A percentile compares a stretch with the other conserved stretches of the same genome.
Evolutionary conservation across 306 rosid genomes (phyloP).

Genomic region (Glycine latifolia): DNA sequence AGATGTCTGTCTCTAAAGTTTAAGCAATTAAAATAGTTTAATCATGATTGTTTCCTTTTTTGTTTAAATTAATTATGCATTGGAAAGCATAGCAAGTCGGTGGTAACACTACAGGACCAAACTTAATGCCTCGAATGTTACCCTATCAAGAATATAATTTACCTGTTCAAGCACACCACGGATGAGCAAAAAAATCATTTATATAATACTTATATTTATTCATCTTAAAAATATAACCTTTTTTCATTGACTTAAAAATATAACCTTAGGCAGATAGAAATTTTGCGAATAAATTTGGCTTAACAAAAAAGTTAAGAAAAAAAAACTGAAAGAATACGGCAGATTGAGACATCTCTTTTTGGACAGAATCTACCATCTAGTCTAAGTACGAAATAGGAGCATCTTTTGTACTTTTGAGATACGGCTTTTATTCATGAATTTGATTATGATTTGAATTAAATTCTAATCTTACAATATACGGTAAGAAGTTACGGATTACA

Average conservation of each 20-base stretch:
- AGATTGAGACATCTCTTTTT: background rate
- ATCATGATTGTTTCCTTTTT: background rate
- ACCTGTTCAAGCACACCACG: background rate
- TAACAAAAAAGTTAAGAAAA: background rate
- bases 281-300: too few relatives aligned
- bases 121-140: background rate
- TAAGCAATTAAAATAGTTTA: background rate
- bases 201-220: too few relatives aligned
- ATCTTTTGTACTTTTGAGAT: slow-evolving; percentile 37
- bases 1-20: background rate
- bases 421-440: slow-evolving; percentile 4
- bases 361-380: slow-evolving; percentile 28
- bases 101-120: background rate
- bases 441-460: slow-evolving; percentile 26
- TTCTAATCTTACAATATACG: slow-evolving; percentile 6
- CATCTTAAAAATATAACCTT: too few relatives aligned
- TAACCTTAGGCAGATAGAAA: too few relatives aligned
- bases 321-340: background rate
- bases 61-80: background rate
- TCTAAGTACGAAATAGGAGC: slow-evolving; percentile 28
- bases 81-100: background rate
- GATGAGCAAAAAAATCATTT: background rate
- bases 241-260: too few relatives aligned
- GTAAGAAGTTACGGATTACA: background rate
- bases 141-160: background rate